Evolutionary conservation across 1,139 yeast species (phyloP).

Genomic region (Scheffersomyces cryptocercus): DNA sequence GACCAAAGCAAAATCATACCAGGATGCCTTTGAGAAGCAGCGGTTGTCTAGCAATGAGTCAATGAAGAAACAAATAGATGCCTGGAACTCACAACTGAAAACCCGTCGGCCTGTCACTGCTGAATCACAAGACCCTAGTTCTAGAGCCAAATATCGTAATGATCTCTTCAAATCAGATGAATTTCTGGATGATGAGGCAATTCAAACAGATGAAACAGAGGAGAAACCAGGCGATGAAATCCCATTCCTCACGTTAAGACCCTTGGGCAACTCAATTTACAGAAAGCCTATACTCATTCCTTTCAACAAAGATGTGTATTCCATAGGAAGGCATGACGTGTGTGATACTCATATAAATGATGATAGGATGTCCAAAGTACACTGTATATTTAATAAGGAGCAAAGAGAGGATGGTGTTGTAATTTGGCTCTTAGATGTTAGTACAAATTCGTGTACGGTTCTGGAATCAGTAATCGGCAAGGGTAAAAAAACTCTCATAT

Average conservation of each 20-base stretch:
- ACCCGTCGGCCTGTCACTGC: no score
- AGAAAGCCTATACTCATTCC: constrained; percentile 53
- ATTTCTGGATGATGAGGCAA: no score
- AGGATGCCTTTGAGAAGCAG: no score
- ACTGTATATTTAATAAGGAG: constrained; percentile 65
- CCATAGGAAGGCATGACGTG: constrained; percentile 64
- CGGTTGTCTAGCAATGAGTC: background rate
- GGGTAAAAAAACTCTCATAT: constrained; percentile 60
- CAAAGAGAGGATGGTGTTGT: constrained; percentile 50
- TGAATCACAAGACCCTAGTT: no score
- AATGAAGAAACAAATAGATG: background rate
- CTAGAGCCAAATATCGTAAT: no score
- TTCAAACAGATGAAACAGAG: background rate
- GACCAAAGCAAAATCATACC: no score
- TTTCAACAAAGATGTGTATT: constrained; percentile 63
- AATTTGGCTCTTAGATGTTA: constrained; percentile 78
- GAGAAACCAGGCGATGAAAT: background rate
- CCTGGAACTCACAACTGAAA: no score
- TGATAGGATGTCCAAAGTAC: constrained; percentile 78
- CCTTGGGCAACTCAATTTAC: constrained; percentile 29
- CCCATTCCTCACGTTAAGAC: constrained; percentile 32
- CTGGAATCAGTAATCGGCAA: constrained; percentile 61
- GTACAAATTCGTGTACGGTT: constrained; percentile 77
- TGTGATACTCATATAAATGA: constrained; percentile 65
- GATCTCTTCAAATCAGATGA: background rate